A percentile compares a stretch with the other conserved stretches of the same genome.
phyloP scores from a whole-genome alignment of 2,329 filamentous ascomycete species.

The Calonectria henricotiae region DNA sequence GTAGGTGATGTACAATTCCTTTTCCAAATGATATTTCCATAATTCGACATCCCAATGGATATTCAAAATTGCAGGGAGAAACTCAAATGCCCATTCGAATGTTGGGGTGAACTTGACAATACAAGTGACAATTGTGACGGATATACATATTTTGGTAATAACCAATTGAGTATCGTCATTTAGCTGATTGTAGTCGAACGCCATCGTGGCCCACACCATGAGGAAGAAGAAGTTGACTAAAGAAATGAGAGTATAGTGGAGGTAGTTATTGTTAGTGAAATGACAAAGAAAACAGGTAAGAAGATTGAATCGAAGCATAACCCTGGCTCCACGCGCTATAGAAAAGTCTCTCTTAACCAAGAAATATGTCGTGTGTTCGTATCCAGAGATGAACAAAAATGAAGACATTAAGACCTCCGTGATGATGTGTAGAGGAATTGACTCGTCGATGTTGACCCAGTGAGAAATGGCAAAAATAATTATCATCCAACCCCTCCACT shows the following conservation, averaged over 20 bases:
- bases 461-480: conserved; percentile 69
- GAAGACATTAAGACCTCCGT: conserved; percentile 70
- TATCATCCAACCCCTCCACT: conserved; percentile 80
- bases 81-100: conserved; percentile 43
- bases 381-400: conserved; percentile 76
- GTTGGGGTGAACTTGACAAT: conserved; percentile 43
- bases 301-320: conserved; percentile 73
- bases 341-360: conserved; percentile 72
- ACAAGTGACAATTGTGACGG: conserved; percentile 60
- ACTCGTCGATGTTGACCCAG: conserved; percentile 64
- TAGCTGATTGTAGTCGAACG: conserved; percentile 56
- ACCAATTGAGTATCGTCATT: conserved; percentile 66
- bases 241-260: conserved; percentile 72
- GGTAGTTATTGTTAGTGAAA: conserved; percentile 69
- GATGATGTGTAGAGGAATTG: conserved; percentile 67
- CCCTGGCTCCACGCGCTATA: conserved; percentile 65
- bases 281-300: conserved; percentile 70
- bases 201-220: conserved; percentile 70
- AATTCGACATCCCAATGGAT: conserved; percentile 67
- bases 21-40: conserved; percentile 66
- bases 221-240: conserved; percentile 76
- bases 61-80: conserved; percentile 61
- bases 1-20: conserved; percentile 72
- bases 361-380: conserved; percentile 74
- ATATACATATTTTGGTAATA: conserved; percentile 64